These are phyloP conservation scores for Bretziella fagacearum DNA, from an alignment of 2,329 filamentous ascomycete species.

Conservation along the genomic window DNA sequence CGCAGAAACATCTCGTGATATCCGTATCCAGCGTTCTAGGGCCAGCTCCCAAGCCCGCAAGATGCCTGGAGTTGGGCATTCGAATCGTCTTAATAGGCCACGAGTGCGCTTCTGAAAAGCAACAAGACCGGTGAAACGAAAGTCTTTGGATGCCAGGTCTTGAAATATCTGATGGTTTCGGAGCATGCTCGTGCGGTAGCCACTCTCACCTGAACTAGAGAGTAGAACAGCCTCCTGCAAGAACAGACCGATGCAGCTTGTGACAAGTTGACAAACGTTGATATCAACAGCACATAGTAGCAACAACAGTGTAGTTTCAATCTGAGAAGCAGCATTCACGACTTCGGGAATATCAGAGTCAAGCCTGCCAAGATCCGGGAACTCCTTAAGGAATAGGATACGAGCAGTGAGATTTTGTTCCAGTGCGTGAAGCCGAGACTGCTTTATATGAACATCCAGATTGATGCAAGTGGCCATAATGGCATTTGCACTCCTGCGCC, in stretches of 20 bases:
- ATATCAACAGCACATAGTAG: conserved; percentile 49
- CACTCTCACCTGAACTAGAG: conserved; percentile 33
- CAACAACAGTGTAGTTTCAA: conserved; percentile 46
- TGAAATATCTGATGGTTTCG: conserved; percentile 44
- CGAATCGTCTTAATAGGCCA: conserved; percentile 40
- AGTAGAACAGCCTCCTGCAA: conserved; percentile 40
- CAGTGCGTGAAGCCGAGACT: conserved; percentile 7
- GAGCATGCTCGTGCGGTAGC: conserved; percentile 25
- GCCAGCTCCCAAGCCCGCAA: conserved; percentile 49
- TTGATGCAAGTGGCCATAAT: conserved; percentile 10
- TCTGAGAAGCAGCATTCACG: conserved; percentile 32
- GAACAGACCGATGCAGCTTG: conserved; percentile 42
- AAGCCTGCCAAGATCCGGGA: conserved; percentile 24
- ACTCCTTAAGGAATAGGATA: conserved; percentile 30
- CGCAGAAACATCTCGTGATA: conserved; percentile 47
- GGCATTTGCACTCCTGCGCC: conserved; percentile 25
- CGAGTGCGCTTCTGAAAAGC: conserved; percentile 53
- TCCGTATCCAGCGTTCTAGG: conserved; percentile 46
- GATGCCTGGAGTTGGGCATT: conserved; percentile 48
- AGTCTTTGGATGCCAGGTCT: conserved; percentile 45
- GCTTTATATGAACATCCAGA: conserved; percentile 12
- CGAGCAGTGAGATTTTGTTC: conserved; percentile 40
- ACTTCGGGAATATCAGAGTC: conserved; percentile 39
- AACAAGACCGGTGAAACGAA: conserved; percentile 50
- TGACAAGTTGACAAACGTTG: conserved; percentile 47